Base-by-base conservation (phyloP, 345 rosid genomes). In the Laguncularia racemosa region DNA sequence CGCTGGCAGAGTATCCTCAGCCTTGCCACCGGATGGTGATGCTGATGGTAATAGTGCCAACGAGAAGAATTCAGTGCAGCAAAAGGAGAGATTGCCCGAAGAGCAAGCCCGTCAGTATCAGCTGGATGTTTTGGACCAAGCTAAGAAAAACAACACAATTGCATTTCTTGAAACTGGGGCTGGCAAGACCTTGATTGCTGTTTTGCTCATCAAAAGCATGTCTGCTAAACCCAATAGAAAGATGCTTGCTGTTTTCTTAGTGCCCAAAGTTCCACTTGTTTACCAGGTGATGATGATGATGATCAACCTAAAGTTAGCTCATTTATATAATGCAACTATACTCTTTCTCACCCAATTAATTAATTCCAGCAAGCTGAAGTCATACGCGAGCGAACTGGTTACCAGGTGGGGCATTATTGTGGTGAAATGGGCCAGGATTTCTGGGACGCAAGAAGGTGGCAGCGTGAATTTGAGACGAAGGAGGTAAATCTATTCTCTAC, bases 91-190 rank as follows among this genome's bases (percentile, higher is more conserved):
- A 59, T 54, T 82, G 51, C 81, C 82, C 28, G 97, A 86, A 74
- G 97, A 89, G 72, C 78, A 93, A 55, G 99, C 97, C 13, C 89
- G 99, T 12, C 60, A 82, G 51, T 93, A 93, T 71, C 99, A 93
- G 48, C 77, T 89, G 71, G 99, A 93, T 70, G 99, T 89, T 58
- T 95, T 93, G 56, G 97, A 93, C 57, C 99, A 93, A 64, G 99
- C 99, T 4, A 87, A 83, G 84, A 75, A 71, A 56, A 85, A 68
- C 68, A 93, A 93, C 75, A 93, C 97, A 0, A 93, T 93, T 48
- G 97, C 99, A 57, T 93, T 93, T 64, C 97, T 93, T 38, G 99
- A 93, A 73, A 93, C 99, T 0, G 99, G 99, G 38, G 96, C 97
- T 2, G 99, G 99, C 67, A 93, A 93, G 89, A 93, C 99, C 0